These are phyloP conservation scores for Saccharum spontaneum DNA, from an alignment of 176 grass and related monocot species.

Conservation along the genomic window DNA sequence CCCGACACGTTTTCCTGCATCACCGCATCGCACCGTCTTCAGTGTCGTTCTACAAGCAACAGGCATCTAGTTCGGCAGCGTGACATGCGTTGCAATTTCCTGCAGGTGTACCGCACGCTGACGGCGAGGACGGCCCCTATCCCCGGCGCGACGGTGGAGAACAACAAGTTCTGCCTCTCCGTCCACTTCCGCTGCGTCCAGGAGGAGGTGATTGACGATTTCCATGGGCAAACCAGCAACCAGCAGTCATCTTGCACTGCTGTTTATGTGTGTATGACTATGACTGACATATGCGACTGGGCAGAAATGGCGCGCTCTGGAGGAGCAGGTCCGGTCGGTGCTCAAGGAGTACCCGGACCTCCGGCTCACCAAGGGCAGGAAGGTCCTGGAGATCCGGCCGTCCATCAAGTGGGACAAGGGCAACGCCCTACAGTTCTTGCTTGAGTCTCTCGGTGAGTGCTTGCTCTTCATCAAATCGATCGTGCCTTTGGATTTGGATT, in stretches of 20 bases:
- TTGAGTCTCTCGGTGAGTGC: conserved; percentile 73
- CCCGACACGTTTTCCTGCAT: neutral
- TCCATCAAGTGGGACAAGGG: conserved; percentile 93
- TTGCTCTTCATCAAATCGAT: neutral
- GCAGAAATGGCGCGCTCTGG: conserved; percentile 61
- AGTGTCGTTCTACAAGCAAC: neutral
- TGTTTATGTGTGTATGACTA: neutral
- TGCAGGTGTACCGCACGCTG: conserved; percentile 58
- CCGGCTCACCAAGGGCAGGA: conserved; percentile 65
- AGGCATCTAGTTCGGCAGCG: neutral
- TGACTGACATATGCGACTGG: neutral
- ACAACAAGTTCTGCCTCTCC: conserved; percentile 90
- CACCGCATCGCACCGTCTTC: neutral
- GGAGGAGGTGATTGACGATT: conserved; percentile 41
- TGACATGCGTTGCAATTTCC: neutral
- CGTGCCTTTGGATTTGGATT: neutral
- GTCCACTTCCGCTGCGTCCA: conserved; percentile 85
- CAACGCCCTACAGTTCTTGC: conserved; percentile 74
- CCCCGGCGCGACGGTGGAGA: conserved; percentile 65
- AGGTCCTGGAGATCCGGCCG: conserved; percentile 82
- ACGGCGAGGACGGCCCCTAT: conserved; percentile 54
- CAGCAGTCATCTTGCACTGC: too few relatives aligned
- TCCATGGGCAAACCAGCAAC: neutral
- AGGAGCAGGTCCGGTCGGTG: conserved; percentile 60
- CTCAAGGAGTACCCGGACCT: conserved; percentile 72